Conservation (phyloP, 495 filamentous ascomycete genomes). For the Durotheca rogersii region DNA sequence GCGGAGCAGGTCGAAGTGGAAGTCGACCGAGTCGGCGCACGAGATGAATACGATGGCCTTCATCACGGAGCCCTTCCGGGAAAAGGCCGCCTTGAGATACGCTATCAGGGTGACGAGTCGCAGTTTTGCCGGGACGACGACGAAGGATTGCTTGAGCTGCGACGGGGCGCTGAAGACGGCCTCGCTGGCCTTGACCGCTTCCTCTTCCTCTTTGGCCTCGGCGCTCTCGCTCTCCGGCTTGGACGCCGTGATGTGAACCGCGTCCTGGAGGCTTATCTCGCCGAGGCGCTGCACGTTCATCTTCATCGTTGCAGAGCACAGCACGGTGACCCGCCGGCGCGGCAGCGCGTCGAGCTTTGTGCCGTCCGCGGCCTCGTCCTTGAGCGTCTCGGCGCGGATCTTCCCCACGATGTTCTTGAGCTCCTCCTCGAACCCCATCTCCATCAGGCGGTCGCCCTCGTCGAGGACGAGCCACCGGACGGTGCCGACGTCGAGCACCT, state of each 20-base stretch:
- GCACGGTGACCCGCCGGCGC: conserved; percentile 73
- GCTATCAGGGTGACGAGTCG: conserved; percentile 84
- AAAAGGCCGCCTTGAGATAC: conserved; percentile 79
- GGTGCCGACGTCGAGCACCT: conserved; percentile 81
- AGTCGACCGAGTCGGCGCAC: conserved; percentile 95
- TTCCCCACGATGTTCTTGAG: conserved; percentile 75
- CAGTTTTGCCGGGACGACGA: conserved; percentile 83
- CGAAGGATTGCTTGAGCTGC: conserved; percentile 88
- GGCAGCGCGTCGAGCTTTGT: conserved; percentile 60
- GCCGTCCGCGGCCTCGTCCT: conserved; percentile 42
- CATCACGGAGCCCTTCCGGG: conserved; percentile 82
- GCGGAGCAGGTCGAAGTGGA: conserved; percentile 89
- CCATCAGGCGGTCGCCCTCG: conserved; percentile 95
- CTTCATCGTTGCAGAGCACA: conserved; percentile 97
- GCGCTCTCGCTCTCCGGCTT: conserved; percentile 49
- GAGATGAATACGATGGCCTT: conserved; percentile 96
- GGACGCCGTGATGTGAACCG: conserved; percentile 79
- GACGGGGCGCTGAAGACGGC: conserved; percentile 78
- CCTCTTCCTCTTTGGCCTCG: too few species aligned
- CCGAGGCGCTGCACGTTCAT: conserved; percentile 89
- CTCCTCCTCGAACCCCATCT: conserved; percentile 93
- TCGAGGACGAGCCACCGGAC: conserved; percentile 93
- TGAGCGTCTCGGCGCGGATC: conserved; percentile 56
- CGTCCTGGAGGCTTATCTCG: conserved; percentile 92
- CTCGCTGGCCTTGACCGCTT: conserved; percentile 49